A percentile compares a stretch with the other conserved stretches of the same genome.
Evolutionary conservation across 2,329 filamentous ascomycete genomes (phyloP).

Genomic region (Colletotrichum sp.): DNA sequence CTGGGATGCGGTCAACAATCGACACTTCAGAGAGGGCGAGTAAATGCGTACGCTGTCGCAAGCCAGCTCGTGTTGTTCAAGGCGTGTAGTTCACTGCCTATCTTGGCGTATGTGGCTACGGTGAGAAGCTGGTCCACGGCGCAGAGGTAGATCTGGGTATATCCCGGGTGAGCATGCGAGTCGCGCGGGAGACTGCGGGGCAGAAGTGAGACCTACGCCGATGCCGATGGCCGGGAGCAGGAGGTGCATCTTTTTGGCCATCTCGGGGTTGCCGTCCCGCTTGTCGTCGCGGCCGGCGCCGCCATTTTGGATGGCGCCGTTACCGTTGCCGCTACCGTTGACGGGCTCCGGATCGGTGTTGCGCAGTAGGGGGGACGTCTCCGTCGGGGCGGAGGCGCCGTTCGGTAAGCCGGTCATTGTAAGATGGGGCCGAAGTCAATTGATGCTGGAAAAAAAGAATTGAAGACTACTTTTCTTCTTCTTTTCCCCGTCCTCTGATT

Average conservation of each 20-base stretch:
- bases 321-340: conserved; percentile 11
- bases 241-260: conserved; percentile 41
- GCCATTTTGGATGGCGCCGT: background rate
- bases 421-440: background rate
- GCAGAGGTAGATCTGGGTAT: conserved; percentile 68
- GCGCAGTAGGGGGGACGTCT: conserved; percentile 32
- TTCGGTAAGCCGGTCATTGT: background rate
- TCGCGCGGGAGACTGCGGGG: background rate
- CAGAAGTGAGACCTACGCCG: conserved; percentile 29
- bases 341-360: background rate
- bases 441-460: background rate
- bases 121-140: conserved; percentile 80
- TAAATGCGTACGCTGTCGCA: conserved; percentile 48
- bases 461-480: background rate
- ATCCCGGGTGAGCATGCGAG: background rate
- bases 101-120: conserved; percentile 78
- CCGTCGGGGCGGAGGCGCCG: conserved; percentile 20
- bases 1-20: conserved; percentile 30
- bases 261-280: conserved; percentile 28
- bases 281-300: conserved; percentile 20
- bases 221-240: conserved; percentile 43
- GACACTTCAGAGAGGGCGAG: background rate
- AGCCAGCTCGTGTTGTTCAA: conserved; percentile 81
- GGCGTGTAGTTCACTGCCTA: conserved; percentile 77
- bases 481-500: background rate